Evolutionary conservation across 2,329 filamentous ascomycete species (phyloP), one percentile per base, ranked within the genome.

Genomic region (Dryadomyces quercivorus): DNA sequence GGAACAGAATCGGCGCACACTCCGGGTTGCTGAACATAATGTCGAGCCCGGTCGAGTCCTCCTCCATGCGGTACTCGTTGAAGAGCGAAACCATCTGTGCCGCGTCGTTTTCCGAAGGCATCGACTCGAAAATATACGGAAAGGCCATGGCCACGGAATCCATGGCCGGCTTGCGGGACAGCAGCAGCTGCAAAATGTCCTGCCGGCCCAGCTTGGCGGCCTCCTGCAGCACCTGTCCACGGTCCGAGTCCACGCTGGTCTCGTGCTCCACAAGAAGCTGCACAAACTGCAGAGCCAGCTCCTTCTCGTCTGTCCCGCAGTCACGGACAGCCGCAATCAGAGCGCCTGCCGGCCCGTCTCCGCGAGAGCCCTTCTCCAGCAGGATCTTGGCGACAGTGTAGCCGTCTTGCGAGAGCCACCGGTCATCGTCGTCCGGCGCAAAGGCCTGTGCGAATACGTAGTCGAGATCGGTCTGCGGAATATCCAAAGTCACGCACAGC

Each of bases 71-170:
- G 66, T 78, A 72, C 22, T 77, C 74, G 0, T 72, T 67, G 53
- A 82, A 81, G 9, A 79, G 62, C 2, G 68, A 66, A 43, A 82
- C 73, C 5, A 82, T 66, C 1, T 76, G 63, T 0, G 71, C 68
- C 0, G 72, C 72, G 48, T 75, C 26, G 26, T 31, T 31, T 31
- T 31, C 26, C 4, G 26, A 31, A 31, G 26, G 26, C 8, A 8
- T 31, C 26, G 26, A 31, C 8, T 31, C 73, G 50, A 85, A 77
- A 1, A 85, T 73, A 38, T 70, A 73, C 20, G 78, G 75, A 53
- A 85, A 77, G 0, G 77, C 77, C 55, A 72, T 65, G 0, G 74
- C 74, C 1, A 84, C 64, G 0, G 77, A 70, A 47, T 72, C 69
- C 1, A 73, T 69, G 5, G 71, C 73, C 0, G 81, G 78, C 9